Conservation (phyloP, 495 filamentous ascomycete genomes). For the Beverwykella pulmonaria region DNA sequence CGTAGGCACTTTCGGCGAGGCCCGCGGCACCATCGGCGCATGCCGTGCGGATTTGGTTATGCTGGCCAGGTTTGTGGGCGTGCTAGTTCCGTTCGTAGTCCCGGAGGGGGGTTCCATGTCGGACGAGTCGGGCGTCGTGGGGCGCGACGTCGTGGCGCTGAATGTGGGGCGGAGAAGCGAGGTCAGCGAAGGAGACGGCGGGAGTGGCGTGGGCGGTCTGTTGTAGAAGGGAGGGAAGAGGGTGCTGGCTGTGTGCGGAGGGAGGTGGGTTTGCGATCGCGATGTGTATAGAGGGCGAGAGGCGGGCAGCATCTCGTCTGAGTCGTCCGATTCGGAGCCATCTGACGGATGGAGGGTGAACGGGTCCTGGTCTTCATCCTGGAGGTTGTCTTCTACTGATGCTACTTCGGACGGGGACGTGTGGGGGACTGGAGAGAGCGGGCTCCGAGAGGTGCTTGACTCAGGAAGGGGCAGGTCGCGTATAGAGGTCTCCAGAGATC, state of each 20-base stretch:
- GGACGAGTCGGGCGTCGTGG: constrained; percentile 87
- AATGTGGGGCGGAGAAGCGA: constrained; percentile 82
- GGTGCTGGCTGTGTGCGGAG: constrained; percentile 27
- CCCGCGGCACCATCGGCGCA: constrained; percentile 77
- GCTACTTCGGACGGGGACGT: constrained; percentile 42
- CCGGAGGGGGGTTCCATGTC: constrained; percentile 70
- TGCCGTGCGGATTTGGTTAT: constrained; percentile 65
- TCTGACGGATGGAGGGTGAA: constrained; percentile 18
- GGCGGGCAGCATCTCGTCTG: constrained; percentile 28
- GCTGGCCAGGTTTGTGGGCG: constrained; percentile 57
- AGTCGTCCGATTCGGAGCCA: constrained; percentile 30
- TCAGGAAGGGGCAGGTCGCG: constrained; percentile 7
- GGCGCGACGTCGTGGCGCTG: constrained; percentile 70
- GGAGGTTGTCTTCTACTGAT: constrained; percentile 40
- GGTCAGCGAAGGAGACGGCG: constrained; percentile 92
- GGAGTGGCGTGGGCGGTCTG: constrained; percentile 65
- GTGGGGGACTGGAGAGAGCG: constrained; percentile 31
- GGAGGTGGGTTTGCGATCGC: constrained; percentile 43
- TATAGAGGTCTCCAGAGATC: constrained; percentile 28
- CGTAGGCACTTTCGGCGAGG: constrained; percentile 89
- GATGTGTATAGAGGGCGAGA: constrained; percentile 38
- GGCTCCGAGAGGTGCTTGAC: constrained; percentile 1
- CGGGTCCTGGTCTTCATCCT: constrained; percentile 35
- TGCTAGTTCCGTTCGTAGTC: constrained; percentile 35
- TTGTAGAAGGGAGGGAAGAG: constrained; percentile 54